A percentile compares a stretch with the other conserved stretches of the same genome.
These are phyloP conservation scores for Oryza rufipogon DNA, from an alignment of 176 grass and related monocot genomes.

Conservation along the genomic window DNA sequence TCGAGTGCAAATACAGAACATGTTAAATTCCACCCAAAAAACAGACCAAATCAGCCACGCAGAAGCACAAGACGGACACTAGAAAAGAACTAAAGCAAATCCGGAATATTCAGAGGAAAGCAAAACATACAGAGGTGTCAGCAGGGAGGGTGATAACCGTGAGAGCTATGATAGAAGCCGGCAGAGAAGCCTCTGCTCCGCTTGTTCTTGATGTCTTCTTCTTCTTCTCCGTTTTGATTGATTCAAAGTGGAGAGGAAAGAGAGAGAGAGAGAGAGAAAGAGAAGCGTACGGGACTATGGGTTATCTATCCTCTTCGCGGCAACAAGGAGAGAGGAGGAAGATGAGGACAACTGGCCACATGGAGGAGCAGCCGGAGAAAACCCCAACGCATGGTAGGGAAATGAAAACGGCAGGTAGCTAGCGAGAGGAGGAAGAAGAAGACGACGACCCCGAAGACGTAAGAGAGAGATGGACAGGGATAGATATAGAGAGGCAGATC, in stretches of 20 bases:
- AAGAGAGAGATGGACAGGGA: neutral
- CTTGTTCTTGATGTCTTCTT: neutral
- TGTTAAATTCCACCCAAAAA: neutral
- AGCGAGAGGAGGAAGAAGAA: neutral
- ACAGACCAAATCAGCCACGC: neutral
- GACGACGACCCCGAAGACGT: neutral
- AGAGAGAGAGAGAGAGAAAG: neutral
- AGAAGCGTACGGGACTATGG: neutral
- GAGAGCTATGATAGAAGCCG: neutral
- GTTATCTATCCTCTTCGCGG: neutral
- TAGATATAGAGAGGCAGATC: too few species aligned
- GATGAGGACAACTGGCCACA: constrained; percentile 2
- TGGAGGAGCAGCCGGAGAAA: neutral
- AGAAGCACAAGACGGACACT: neutral
- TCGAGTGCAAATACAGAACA: neutral
- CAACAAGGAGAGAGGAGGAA: neutral
- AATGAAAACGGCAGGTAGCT: too few species aligned
- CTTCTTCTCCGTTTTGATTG: neutral
- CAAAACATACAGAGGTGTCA: neutral
- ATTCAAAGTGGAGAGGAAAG: neutral
- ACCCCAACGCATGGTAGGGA: neutral
- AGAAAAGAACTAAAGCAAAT: neutral
- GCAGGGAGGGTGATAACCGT: constrained; percentile 3
- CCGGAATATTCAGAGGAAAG: neutral
- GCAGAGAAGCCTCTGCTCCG: neutral